Evolutionary conservation across 2,329 filamentous ascomycete species (phyloP).

Genomic region (Phyllosticta citrichinensis): DNA sequence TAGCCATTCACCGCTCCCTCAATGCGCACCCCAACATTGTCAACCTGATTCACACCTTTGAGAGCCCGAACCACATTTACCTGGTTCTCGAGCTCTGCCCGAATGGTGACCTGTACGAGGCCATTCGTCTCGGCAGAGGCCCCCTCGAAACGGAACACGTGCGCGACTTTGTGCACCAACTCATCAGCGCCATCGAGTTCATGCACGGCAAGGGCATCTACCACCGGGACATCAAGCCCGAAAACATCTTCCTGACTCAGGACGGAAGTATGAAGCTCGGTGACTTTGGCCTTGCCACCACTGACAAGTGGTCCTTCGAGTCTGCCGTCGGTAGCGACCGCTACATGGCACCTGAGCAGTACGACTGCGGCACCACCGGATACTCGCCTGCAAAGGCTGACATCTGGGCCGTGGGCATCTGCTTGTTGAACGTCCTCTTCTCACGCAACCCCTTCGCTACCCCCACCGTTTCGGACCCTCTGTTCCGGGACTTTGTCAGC

Average conservation of each 20-base stretch:
- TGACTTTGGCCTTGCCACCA: conserved; percentile 89
- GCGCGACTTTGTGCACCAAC: conserved; percentile 90
- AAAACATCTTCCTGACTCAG: conserved; percentile 93
- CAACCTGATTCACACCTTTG: conserved; percentile 82
- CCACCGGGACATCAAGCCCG: conserved; percentile 97
- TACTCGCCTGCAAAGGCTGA: conserved; percentile 92
- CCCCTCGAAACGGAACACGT: conserved; percentile 94
- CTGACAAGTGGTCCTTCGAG: conserved; percentile 82
- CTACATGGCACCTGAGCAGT: conserved; percentile 99
- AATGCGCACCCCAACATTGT: conserved; percentile 83
- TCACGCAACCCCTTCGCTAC: conserved; percentile 92
- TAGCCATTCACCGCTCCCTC: conserved; percentile 69
- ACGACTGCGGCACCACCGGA: conserved; percentile 74
- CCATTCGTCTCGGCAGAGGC: conserved; percentile 79
- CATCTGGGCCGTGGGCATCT: conserved; percentile 95
- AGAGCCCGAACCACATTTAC: conserved; percentile 83
- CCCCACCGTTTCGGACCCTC: conserved; percentile 78
- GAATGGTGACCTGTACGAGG: conserved; percentile 94
- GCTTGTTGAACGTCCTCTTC: conserved; percentile 91
- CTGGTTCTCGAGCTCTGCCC: conserved; percentile 92
- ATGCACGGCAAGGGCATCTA: conserved; percentile 87
- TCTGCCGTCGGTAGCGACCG: conserved; percentile 92
- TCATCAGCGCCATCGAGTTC: conserved; percentile 80
- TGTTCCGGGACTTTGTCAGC: conserved; percentile 86
- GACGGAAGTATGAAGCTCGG: conserved; percentile 89